Percentiles rank a stretch among this genome's conserved stretches.
Evolutionary conservation across 495 filamentous ascomycete genomes (phyloP).

Genomic region (Hypoxylon trugodes): DNA sequence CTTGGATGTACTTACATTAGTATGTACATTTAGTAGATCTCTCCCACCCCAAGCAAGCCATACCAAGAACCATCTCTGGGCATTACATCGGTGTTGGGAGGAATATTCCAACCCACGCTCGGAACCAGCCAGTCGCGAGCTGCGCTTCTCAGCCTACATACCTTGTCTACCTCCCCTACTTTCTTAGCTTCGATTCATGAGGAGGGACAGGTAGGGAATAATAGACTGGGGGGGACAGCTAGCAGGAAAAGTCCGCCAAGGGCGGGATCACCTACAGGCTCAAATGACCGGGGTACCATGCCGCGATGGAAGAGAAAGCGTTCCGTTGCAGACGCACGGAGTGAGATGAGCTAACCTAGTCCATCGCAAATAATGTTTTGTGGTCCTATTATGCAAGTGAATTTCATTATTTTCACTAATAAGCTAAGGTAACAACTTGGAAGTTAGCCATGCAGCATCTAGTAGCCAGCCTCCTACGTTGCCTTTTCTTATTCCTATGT

Average conservation of each 20-base stretch:
- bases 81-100: conserved; percentile 42
- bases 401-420: conserved; percentile 35
- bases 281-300: conserved; percentile 36
- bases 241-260: conserved; percentile 38
- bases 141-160: conserved; percentile 31
- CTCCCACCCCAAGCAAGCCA: conserved; percentile 12
- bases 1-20: conserved; percentile 10
- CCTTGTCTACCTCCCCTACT: conserved; percentile 32
- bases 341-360: conserved; percentile 30
- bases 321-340: conserved; percentile 40
- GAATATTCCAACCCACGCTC: conserved; percentile 35
- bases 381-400: conserved; percentile 29
- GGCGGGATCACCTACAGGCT: conserved; percentile 41
- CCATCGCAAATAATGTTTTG: conserved; percentile 5
- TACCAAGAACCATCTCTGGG: conserved; percentile 43
- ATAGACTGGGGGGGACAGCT: conserved; percentile 22
- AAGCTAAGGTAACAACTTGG: conserved; percentile 14
- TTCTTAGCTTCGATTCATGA: conserved; percentile 41
- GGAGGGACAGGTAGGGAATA: conserved; percentile 20
- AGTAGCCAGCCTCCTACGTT: too few relatives aligned
- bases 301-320: conserved; percentile 40
- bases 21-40: conserved; percentile 1
- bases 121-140: conserved; percentile 27
- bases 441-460: too few relatives aligned
- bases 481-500: conserved; percentile 14